phyloP scores from a whole-genome alignment of 2,329 filamentous ascomycete genomes.

The Dichotomopilus funicola region DNA sequence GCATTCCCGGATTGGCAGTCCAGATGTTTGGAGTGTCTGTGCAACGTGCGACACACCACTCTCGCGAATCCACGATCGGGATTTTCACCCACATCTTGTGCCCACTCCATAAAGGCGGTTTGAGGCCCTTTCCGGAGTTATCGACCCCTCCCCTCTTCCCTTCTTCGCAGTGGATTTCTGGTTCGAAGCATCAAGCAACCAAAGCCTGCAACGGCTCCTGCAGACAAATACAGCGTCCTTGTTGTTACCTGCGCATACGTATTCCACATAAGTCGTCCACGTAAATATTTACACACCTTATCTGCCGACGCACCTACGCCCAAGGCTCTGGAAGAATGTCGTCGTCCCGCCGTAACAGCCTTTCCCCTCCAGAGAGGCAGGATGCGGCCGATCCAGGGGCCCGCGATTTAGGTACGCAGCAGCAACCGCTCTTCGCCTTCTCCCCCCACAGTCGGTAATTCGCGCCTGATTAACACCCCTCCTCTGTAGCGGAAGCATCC shows the following conservation, averaged over 20 bases:
- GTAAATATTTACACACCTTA: too few species aligned
- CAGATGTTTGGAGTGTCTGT: not conserved
- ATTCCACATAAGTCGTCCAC: too few species aligned
- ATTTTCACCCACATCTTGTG: not conserved
- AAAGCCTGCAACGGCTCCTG: too few species aligned
- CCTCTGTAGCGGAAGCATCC: conserved; percentile 40
- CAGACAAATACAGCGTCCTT: too few species aligned
- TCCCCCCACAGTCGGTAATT: not conserved
- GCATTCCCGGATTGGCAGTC: not conserved
- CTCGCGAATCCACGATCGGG: too few species aligned
- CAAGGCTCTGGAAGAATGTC: conserved; percentile 8
- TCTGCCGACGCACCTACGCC: not conserved
- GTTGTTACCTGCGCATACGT: too few species aligned
- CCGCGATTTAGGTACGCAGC: conserved; percentile 48
- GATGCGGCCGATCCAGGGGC: conserved; percentile 51
- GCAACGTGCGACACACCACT: not conserved
- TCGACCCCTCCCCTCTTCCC: not conserved
- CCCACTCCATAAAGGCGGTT: not conserved
- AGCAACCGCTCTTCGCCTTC: not conserved
- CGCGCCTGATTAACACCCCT: conserved; percentile 11
- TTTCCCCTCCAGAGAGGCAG: conserved; percentile 36
- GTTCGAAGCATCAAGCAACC: not conserved
- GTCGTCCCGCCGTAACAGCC: conserved; percentile 32
- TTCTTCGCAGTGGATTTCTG: not conserved
- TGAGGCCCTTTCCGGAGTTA: not conserved